A percentile compares a stretch with the other conserved stretches of the same genome.
phyloP scores from a whole-genome alignment of 2,329 filamentous ascomycete genomes.

The Cladosporium phlei region DNA sequence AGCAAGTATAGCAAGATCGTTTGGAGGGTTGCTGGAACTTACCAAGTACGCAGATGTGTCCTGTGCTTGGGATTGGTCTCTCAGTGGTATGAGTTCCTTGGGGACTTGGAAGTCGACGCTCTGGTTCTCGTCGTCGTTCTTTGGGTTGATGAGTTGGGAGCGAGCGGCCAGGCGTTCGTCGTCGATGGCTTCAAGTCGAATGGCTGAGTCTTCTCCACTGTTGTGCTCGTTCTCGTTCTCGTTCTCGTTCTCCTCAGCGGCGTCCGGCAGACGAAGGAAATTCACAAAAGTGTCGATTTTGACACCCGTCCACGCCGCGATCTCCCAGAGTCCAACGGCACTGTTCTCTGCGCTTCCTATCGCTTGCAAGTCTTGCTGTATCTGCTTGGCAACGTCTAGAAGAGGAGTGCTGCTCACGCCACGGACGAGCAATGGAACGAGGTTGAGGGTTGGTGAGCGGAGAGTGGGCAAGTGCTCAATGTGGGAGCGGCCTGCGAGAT shows the following conservation, averaged over 20 bases:
- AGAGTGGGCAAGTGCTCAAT: slow-evolving; percentile 48
- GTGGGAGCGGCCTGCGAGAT: slow-evolving; percentile 70
- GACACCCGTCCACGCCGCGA: slow-evolving; percentile 69
- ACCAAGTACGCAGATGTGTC: slow-evolving; percentile 15
- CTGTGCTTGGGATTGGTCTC: background rate
- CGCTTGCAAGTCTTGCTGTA: slow-evolving; percentile 64
- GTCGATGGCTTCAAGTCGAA: slow-evolving; percentile 24
- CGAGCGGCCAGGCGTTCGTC: slow-evolving; percentile 16
- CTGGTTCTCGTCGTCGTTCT: background rate
- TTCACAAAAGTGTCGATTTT: slow-evolving; percentile 72
- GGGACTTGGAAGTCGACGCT: background rate
- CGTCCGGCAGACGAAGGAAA: slow-evolving; percentile 59
- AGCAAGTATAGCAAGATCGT: background rate
- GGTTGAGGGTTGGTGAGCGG: slow-evolving; percentile 68
- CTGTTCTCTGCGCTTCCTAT: slow-evolving; percentile 56
- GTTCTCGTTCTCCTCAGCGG: slow-evolving; percentile 25
- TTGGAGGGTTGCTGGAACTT: background rate
- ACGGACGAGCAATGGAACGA: slow-evolving; percentile 65
- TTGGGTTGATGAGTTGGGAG: background rate
- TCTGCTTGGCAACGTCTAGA: slow-evolving; percentile 49
- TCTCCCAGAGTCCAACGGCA: slow-evolving; percentile 63
- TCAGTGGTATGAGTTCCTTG: background rate
- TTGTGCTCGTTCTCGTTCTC: background rate
- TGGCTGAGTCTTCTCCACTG: background rate
- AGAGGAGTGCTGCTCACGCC: slow-evolving; percentile 34